Conservation (phyloP, 2,329 filamentous ascomycete genomes). For the Trichoderma sp. region DNA sequence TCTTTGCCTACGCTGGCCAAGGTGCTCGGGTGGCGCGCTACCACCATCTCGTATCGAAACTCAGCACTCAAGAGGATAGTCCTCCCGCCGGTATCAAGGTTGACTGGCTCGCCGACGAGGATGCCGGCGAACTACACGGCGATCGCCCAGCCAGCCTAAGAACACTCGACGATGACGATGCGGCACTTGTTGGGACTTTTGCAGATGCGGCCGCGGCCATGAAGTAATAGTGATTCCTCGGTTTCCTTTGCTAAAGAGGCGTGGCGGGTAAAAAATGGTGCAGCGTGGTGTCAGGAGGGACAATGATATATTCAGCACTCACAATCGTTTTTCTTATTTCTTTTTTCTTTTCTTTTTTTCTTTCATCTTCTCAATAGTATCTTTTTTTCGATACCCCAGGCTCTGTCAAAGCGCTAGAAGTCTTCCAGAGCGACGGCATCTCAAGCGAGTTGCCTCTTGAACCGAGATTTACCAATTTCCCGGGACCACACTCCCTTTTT, state of each 20-base stretch:
- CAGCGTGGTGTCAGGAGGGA: background rate
- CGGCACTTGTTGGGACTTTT: constrained; percentile 57
- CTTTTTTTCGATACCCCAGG: constrained; percentile 17
- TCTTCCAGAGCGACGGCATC: constrained; percentile 1
- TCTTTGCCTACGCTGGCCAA: constrained; percentile 53
- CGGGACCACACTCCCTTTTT: constrained; percentile 15
- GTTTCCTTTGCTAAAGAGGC: background rate
- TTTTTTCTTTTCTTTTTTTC: background rate
- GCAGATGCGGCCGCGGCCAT: constrained; percentile 56
- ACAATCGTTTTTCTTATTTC: background rate
- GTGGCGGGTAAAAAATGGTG: background rate
- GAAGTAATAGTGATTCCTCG: constrained; percentile 29
- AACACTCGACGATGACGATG: constrained; percentile 35
- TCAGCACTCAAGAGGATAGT: constrained; percentile 46
- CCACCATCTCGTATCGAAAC: constrained; percentile 59
- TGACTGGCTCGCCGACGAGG: constrained; percentile 56
- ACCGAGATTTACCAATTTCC: constrained; percentile 17
- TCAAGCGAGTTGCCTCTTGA: constrained; percentile 11
- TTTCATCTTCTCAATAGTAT: background rate
- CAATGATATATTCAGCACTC: constrained; percentile 4
- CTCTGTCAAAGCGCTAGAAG: background rate
- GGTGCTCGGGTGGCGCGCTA: constrained; percentile 57
- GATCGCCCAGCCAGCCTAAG: constrained; percentile 35
- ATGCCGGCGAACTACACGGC: constrained; percentile 44
- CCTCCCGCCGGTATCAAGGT: constrained; percentile 44